Evolutionary conservation across 2,329 filamentous ascomycete genomes (phyloP).

Genomic region (Trichoderma koningiopsis): DNA sequence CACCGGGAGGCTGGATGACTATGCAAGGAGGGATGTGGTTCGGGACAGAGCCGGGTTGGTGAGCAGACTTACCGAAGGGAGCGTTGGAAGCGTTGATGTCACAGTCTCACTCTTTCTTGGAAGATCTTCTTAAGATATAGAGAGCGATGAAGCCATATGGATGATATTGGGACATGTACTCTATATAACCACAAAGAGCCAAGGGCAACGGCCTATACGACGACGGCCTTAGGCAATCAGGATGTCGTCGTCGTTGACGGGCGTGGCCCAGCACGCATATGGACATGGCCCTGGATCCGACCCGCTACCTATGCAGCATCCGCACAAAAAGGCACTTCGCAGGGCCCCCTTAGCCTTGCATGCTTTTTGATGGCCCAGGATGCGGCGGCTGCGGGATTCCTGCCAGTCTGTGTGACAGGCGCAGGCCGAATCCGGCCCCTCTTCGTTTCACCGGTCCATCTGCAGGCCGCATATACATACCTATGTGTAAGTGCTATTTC

Average conservation of each 20-base stretch:
- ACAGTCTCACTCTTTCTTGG: not conserved
- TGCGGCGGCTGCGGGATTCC: not conserved
- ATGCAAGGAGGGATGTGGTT: not conserved
- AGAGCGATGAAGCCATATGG: not conserved
- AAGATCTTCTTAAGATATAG: not conserved
- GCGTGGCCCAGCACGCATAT: not conserved
- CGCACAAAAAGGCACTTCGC: conserved; percentile 6
- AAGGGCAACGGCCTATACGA: not conserved
- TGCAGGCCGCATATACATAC: not conserved
- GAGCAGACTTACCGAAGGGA: not conserved
- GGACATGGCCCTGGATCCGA: conserved; percentile 10
- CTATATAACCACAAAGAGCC: conserved; percentile 9
- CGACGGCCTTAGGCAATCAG: not conserved
- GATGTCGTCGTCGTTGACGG: not conserved
- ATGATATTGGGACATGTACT: not conserved
- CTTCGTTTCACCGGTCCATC: conserved; percentile 10
- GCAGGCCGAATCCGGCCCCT: conserved; percentile 22
- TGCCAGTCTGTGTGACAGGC: conserved; percentile 10
- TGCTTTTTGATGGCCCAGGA: not conserved
- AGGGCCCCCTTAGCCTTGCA: not conserved
- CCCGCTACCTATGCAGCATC: conserved; percentile 21
- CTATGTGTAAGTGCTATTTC: not conserved
- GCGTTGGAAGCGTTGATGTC: not conserved
- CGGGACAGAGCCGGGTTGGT: not conserved
- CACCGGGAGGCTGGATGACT: not conserved